Conservation (phyloP, 2,329 filamentous ascomycete genomes). For the Talaromyces sp. region DNA sequence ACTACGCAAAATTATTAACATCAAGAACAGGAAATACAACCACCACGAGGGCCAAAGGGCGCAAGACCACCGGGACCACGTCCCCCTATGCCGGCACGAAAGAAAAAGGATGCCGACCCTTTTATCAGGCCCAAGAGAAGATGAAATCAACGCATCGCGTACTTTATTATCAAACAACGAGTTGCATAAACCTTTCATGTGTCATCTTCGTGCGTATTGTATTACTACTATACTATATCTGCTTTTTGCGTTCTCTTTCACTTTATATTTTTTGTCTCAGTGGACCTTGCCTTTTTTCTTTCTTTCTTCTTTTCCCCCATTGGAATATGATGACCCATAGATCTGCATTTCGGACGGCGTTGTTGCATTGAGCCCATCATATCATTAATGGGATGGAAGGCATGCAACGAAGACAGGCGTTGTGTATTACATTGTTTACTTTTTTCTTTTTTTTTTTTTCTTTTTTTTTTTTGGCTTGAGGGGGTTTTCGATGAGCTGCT, state of each 20-base stretch:
- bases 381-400: not conserved
- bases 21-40: conserved; percentile 8
- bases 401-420: not conserved
- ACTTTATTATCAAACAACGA: not conserved
- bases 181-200: not conserved
- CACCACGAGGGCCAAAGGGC: conserved; percentile 11
- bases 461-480: not conserved
- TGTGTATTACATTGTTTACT: not conserved
- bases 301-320: not conserved
- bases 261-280: not conserved
- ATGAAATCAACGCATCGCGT: conserved; percentile 8
- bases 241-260: not conserved
- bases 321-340: not conserved
- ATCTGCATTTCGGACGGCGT: not conserved
- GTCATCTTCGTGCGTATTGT: not conserved
- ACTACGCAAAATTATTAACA: not conserved
- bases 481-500: not conserved
- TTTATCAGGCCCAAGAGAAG: conserved; percentile 37
- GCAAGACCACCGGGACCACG: conserved; percentile 11
- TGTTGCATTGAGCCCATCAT: not conserved
- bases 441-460: not conserved
- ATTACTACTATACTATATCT: not conserved
- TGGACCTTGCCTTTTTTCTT: not conserved
- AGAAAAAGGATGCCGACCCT: conserved; percentile 34
- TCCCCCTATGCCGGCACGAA: conserved; percentile 28